Evolutionary conservation across 2,329 filamentous ascomycete genomes (phyloP).

Genomic region (Ramularia endophylla): DNA sequence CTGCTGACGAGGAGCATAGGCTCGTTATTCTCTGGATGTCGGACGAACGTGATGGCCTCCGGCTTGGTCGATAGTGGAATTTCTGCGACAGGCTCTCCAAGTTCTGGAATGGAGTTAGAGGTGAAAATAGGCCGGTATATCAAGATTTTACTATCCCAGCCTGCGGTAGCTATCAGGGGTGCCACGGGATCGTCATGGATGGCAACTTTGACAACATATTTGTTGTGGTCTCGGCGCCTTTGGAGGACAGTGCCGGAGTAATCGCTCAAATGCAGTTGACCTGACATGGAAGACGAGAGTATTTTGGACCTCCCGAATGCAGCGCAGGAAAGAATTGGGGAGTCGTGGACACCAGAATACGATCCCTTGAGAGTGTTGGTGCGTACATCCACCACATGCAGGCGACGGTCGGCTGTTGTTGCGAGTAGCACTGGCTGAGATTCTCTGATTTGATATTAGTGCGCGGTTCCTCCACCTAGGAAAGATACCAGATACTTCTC

Average conservation of each 20-base stretch:
- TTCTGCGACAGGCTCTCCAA: constrained; percentile 38
- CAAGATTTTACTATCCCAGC: constrained; percentile 54
- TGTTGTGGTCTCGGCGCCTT: constrained; percentile 51
- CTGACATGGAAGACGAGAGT: constrained; percentile 55
- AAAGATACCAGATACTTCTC: background rate
- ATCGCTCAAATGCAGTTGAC: constrained; percentile 47
- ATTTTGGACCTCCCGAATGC: constrained; percentile 41
- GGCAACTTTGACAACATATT: constrained; percentile 52
- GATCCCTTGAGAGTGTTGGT: constrained; percentile 33
- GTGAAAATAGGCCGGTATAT: constrained; percentile 40
- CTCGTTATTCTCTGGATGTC: constrained; percentile 41
- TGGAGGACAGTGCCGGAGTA: constrained; percentile 37
- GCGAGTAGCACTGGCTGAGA: constrained; percentile 33
- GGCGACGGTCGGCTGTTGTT: constrained; percentile 42
- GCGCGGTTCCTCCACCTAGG: background rate
- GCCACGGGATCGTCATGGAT: constrained; percentile 25
- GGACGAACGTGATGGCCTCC: constrained; percentile 51
- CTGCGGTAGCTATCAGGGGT: constrained; percentile 50
- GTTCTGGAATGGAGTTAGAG: constrained; percentile 5
- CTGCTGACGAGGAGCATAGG: constrained; percentile 50
- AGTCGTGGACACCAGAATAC: constrained; percentile 40
- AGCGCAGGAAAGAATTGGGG: constrained; percentile 50
- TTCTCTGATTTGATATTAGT: background rate
- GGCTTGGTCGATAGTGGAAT: constrained; percentile 49
- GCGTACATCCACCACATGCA: constrained; percentile 42